These are phyloP conservation scores for Boletus sp. DNA, from an alignment of 768 basidiomycete species.

Conservation along the genomic window DNA sequence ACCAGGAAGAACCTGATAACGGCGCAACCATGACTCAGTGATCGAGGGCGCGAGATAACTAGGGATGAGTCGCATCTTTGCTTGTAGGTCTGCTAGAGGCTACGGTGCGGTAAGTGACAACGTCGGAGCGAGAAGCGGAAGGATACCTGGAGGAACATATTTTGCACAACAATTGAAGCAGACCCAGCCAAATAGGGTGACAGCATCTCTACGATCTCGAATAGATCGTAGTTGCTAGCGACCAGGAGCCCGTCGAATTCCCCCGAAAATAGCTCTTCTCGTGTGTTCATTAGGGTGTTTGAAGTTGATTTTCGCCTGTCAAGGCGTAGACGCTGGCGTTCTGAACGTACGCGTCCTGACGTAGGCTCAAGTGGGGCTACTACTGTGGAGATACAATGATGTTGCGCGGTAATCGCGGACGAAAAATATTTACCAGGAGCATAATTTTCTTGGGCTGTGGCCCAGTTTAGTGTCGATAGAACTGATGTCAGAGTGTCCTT, in stretches of 20 bases:
- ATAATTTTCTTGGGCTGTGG: constrained; percentile 76
- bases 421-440: constrained; percentile 47
- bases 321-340: constrained; percentile 65
- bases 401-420: not conserved
- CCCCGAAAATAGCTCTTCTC: constrained; percentile 81
- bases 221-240: constrained; percentile 82
- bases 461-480: constrained; percentile 83
- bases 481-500: constrained; percentile 48
- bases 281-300: constrained; percentile 54
- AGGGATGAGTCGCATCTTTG: constrained; percentile 60
- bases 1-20: constrained; percentile 95
- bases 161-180: constrained; percentile 81
- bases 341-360: constrained; percentile 59
- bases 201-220: constrained; percentile 71
- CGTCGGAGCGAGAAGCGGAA: not conserved
- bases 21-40: constrained; percentile 82
- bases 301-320: constrained; percentile 75
- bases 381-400: constrained; percentile 37
- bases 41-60: constrained; percentile 74
- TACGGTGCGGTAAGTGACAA: constrained; percentile 27
- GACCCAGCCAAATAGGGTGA: constrained; percentile 81
- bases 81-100: constrained; percentile 77
- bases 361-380: constrained; percentile 57
- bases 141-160: constrained; percentile 71
- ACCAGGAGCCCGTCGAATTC: constrained; percentile 90